Evolutionary conservation across 495 filamentous ascomycete genomes (phyloP).

Genomic region (Xylaria acuta): DNA sequence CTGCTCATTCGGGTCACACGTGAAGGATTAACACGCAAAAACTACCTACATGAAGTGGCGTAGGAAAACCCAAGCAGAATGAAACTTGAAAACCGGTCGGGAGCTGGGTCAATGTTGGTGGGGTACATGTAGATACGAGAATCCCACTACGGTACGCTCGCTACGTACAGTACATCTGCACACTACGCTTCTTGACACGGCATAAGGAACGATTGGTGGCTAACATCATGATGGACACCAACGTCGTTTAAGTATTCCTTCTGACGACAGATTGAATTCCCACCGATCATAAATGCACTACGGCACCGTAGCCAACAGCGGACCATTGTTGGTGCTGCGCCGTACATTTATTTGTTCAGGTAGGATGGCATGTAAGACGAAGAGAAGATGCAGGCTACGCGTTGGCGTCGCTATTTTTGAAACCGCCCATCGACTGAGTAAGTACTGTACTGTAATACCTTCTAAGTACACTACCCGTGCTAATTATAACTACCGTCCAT

Average conservation of each 20-base stretch:
- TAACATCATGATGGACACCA: background rate
- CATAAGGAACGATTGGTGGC: background rate
- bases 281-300: background rate
- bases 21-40: background rate
- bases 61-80: background rate
- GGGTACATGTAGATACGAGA: background rate
- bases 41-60: background rate
- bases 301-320: background rate
- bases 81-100: background rate
- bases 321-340: background rate
- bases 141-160: too few relatives aligned
- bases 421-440: too few relatives aligned
- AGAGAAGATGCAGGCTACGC: background rate
- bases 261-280: background rate
- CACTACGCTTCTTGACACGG: background rate
- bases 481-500: constrained; percentile 13
- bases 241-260: background rate
- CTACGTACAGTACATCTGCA: too few relatives aligned
- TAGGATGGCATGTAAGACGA: background rate
- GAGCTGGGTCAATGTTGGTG: background rate
- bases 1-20: background rate
- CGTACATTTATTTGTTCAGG: background rate
- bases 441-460: too few relatives aligned
- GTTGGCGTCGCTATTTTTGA: constrained; percentile 9
- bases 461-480: background rate